A percentile compares a stretch with the other conserved stretches of the same genome.
These are phyloP conservation scores for Stenogyne calaminthoides DNA, from an alignment of 305 asterid species.

Conservation along the genomic window DNA sequence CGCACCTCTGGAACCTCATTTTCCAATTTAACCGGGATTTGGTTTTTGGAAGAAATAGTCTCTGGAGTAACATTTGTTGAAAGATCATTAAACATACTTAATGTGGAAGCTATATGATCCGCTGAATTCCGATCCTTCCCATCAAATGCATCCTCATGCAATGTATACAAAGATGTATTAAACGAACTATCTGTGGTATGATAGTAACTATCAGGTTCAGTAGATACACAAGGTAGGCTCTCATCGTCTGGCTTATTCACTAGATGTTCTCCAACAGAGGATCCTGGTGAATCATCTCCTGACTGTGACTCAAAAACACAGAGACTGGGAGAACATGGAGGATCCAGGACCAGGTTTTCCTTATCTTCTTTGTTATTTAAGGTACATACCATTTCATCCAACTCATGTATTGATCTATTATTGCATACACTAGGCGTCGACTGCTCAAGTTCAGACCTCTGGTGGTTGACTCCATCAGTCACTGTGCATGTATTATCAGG, in stretches of 20 bases:
- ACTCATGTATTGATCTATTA: constrained; percentile 40
- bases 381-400: constrained; percentile 33
- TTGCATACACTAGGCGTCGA: constrained; percentile 36
- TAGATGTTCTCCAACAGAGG: constrained; percentile 35
- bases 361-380: constrained; percentile 34
- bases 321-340: constrained; percentile 34
- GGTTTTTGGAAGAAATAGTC: constrained; percentile 26
- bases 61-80: constrained; percentile 31
- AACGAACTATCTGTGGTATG: constrained; percentile 34
- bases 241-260: constrained; percentile 39
- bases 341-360: constrained; percentile 33
- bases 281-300: constrained; percentile 40
- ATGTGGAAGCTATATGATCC: constrained; percentile 33
- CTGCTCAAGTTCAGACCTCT: constrained; percentile 42
- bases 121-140: constrained; percentile 29
- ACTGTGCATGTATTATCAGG: constrained; percentile 35
- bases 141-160: constrained; percentile 37
- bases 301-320: constrained; percentile 32
- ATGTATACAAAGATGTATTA: constrained; percentile 30
- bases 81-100: constrained; percentile 21
- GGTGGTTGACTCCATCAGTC: constrained; percentile 33
- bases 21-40: constrained; percentile 34
- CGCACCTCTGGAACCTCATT: constrained; percentile 39
- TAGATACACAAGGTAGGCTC: constrained; percentile 27
- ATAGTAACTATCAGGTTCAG: constrained; percentile 33